These are phyloP conservation scores for Pyrenochaeta sp. DNA, from an alignment of 2,329 filamentous ascomycete species.

Conservation along the genomic window DNA sequence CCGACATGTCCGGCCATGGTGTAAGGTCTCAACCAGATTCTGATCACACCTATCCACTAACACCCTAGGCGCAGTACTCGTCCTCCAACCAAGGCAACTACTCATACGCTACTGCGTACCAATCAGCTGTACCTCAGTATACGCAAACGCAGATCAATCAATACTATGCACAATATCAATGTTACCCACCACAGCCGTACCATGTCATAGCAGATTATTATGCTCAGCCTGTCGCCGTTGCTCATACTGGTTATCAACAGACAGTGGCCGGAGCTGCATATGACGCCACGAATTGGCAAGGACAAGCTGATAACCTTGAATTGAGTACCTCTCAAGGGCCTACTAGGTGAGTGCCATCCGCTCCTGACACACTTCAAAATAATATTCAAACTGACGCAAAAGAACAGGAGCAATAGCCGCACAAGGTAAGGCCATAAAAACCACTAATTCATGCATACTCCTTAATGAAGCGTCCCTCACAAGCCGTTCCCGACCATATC, in stretches of 20 bases:
- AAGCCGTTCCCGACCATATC: background rate
- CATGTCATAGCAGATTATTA: slow-evolving; percentile 36
- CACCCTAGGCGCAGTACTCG: slow-evolving; percentile 26
- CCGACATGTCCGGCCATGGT: slow-evolving; percentile 36
- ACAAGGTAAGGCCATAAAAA: slow-evolving; percentile 22
- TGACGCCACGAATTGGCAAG: slow-evolving; percentile 19
- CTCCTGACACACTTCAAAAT: background rate
- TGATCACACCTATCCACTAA: background rate
- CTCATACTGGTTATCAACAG: slow-evolving; percentile 19
- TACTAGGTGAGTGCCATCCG: slow-evolving; percentile 13
- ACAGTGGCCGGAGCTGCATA: slow-evolving; percentile 17
- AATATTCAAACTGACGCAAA: slow-evolving; percentile 1
- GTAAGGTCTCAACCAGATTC: slow-evolving; percentile 15
- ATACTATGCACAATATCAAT: slow-evolving; percentile 42
- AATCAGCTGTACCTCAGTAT: slow-evolving; percentile 35
- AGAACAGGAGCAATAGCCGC: slow-evolving; percentile 22
- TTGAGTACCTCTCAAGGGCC: slow-evolving; percentile 12
- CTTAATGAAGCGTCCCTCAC: background rate
- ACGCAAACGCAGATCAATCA: slow-evolving; percentile 42
- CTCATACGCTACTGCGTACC: slow-evolving; percentile 24
- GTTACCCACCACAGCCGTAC: slow-evolving; percentile 41
- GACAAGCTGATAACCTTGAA: slow-evolving; percentile 10
- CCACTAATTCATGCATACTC: background rate
- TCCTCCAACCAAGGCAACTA: slow-evolving; percentile 29
- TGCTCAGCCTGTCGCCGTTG: slow-evolving; percentile 18